Conservation (phyloP, 129 eudicot species). For the Calendula officinalis region DNA sequence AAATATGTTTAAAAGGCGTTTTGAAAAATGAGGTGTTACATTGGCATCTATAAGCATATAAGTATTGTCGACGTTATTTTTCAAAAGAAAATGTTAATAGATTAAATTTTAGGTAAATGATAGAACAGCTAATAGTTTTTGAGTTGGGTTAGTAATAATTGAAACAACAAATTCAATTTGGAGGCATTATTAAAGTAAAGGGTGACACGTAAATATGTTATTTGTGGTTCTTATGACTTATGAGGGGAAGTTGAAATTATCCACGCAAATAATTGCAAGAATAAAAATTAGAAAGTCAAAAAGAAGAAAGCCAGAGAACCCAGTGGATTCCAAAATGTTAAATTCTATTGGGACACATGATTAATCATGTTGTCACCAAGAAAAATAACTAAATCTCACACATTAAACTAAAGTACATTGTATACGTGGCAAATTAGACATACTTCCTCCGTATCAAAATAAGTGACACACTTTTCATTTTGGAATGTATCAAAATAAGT, state of each 20-base stretch:
- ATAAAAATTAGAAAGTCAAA: conserved; percentile 17
- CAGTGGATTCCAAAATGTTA: background rate
- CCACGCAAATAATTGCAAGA: conserved; percentile 17
- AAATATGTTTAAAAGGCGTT: too few species aligned
- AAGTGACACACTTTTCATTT: too few species aligned
- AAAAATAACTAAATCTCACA: background rate
- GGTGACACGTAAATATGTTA: conserved; percentile 19
- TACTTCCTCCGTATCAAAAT: too few species aligned
- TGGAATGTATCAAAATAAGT: too few species aligned
- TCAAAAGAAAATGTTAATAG: too few species aligned
- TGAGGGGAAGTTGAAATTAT: background rate
- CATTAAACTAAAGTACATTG: background rate
- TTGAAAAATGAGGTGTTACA: too few species aligned
- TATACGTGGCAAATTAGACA: too few species aligned
- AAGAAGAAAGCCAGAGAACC: background rate
- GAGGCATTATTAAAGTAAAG: background rate
- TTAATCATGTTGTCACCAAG: conserved; percentile 12
- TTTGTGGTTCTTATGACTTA: conserved; percentile 9
- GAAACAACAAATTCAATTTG: conserved; percentile 12
- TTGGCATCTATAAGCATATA: too few species aligned
- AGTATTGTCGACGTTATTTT: too few species aligned
- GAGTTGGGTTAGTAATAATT: background rate
- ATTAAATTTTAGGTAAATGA: too few species aligned
- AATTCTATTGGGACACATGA: conserved; percentile 14
- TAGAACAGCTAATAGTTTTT: background rate